A percentile compares a stretch with the other conserved stretches of the same genome.
phyloP scores from a whole-genome alignment of 2,329 filamentous ascomycete species.

The Phialophora chinensis region DNA sequence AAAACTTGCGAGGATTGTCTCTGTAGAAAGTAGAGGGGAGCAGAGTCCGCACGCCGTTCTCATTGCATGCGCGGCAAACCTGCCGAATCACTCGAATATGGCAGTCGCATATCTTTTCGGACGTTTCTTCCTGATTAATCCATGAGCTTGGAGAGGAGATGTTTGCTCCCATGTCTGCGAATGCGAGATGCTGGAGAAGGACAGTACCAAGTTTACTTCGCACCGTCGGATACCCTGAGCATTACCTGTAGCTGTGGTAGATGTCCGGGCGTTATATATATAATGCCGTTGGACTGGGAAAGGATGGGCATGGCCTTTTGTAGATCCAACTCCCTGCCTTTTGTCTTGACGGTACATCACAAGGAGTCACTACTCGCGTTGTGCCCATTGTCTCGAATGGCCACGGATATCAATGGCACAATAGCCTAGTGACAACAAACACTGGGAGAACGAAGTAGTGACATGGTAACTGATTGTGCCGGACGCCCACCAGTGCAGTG shows the following conservation, averaged over 20 bases:
- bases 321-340: not conserved
- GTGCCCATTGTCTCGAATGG: not conserved
- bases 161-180: not conserved
- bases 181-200: not conserved
- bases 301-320: not conserved
- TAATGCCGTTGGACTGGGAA: not conserved
- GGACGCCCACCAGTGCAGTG: not conserved
- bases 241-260: not conserved
- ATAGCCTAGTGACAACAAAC: not conserved
- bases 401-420: not conserved
- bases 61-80: not conserved
- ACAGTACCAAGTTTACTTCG: not conserved
- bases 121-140: not conserved
- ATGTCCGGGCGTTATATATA: not conserved
- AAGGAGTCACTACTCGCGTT: not conserved
- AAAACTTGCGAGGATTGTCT: conserved; percentile 5
- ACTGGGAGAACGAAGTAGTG: not conserved
- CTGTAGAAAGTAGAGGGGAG: not conserved
- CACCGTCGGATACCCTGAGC: not conserved
- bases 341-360: not conserved
- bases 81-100: not conserved
- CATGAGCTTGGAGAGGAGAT: not conserved
- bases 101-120: not conserved
- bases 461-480: not conserved
- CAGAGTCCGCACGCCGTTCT: not conserved